Conservation (phyloP, 441 rosid species). For the Erysimum cheiri region DNA sequence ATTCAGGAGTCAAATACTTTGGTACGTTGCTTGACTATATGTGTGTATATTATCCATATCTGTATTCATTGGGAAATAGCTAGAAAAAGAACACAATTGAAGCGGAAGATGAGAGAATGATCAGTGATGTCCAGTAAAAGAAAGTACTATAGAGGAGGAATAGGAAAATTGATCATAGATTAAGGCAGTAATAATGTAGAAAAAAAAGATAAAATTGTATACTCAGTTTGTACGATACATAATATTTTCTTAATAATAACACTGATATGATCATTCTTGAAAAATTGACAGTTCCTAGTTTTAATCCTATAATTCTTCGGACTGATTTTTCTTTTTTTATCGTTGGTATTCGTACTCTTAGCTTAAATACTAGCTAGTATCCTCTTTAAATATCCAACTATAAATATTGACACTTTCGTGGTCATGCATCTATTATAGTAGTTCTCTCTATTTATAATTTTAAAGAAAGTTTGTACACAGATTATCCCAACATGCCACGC, state of each 20-base stretch:
- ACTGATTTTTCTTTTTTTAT: background rate
- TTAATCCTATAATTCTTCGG: background rate
- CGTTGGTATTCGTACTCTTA: background rate
- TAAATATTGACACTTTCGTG: background rate
- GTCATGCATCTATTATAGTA: background rate
- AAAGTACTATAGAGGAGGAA: too few species aligned
- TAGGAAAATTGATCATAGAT: too few species aligned
- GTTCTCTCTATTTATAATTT: constrained; percentile 10
- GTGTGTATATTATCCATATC: background rate
- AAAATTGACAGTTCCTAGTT: background rate
- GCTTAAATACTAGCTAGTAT: background rate
- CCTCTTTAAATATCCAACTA: background rate
- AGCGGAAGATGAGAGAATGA: too few species aligned
- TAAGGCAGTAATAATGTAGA: background rate
- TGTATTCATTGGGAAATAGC: too few species aligned
- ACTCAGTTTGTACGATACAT: background rate
- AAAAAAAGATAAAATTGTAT: background rate
- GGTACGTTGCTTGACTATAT: constrained; percentile 9
- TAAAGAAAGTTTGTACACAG: background rate
- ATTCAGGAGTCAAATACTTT: constrained; percentile 28
- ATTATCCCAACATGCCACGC: constrained; percentile 5
- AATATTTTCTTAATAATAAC: background rate
- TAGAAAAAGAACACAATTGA: too few species aligned
- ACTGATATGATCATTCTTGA: background rate
- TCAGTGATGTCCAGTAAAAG: too few species aligned